Conservation (phyloP, 345 rosid species). For the Pugionium cornutum region DNA sequence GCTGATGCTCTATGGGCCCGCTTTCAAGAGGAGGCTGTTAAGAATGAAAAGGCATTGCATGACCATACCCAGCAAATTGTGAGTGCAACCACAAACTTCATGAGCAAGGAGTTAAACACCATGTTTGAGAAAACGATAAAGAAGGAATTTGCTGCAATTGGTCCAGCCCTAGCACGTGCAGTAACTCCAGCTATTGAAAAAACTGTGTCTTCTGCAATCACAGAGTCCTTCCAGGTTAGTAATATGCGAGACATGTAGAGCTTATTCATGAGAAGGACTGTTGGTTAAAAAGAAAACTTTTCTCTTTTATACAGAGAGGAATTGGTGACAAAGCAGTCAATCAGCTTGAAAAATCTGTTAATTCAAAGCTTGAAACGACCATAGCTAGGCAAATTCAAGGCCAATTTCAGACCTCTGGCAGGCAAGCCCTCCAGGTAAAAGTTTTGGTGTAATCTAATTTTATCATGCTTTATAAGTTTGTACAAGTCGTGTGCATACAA, state of each 20-base stretch:
- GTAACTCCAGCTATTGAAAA: constrained; percentile 69
- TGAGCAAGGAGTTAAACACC: constrained; percentile 61
- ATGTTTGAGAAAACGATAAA: constrained; percentile 65
- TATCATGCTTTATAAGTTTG: constrained; percentile 17
- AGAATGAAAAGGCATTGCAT: constrained; percentile 60
- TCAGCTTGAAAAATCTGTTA: constrained; percentile 83
- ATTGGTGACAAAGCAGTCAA: constrained; percentile 83
- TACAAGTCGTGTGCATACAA: neutral
- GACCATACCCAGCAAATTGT: constrained; percentile 66
- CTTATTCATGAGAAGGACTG: constrained; percentile 23
- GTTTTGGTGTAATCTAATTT: constrained; percentile 20
- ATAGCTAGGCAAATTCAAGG: constrained; percentile 80
- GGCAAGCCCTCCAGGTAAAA: constrained; percentile 31
- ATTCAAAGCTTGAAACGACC: constrained; percentile 73
- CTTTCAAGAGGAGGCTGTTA: constrained; percentile 67
- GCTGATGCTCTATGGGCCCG: constrained; percentile 81
- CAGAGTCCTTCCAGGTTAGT: constrained; percentile 85
- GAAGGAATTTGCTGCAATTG: constrained; percentile 65
- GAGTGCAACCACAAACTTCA: constrained; percentile 51
- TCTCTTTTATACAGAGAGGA: constrained; percentile 60
- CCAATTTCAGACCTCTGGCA: constrained; percentile 93
- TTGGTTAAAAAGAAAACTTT: constrained; percentile 21
- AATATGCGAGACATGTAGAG: constrained; percentile 10
- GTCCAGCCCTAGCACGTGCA: constrained; percentile 54
- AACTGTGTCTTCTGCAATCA: constrained; percentile 58